phyloP scores from a whole-genome alignment of 164 flowering plant species.

The Houttuynia cordata region DNA sequence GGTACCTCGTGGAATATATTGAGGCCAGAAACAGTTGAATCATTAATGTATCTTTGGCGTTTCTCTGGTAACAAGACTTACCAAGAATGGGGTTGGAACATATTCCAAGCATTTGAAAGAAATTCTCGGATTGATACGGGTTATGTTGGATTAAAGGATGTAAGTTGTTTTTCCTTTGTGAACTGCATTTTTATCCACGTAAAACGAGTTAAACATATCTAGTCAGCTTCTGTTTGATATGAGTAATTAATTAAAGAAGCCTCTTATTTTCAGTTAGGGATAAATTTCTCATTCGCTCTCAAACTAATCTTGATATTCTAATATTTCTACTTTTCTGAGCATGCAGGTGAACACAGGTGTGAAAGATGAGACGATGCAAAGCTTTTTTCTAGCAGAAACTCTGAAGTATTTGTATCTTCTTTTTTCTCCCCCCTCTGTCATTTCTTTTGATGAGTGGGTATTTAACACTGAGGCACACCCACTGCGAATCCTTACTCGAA shows the following conservation, averaged over 20 bases:
- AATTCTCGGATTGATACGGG: constrained; percentile 84
- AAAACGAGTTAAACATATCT: no score
- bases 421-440: constrained; percentile 67
- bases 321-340: not conserved
- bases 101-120: constrained; percentile 97
- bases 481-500: constrained; percentile 45
- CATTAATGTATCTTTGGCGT: constrained; percentile 95
- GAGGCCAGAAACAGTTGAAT: constrained; percentile 98
- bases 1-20: constrained; percentile 99
- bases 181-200: no score
- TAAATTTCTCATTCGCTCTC: no score
- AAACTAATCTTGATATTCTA: not conserved
- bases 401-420: constrained; percentile 86
- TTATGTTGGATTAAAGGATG: constrained; percentile 97
- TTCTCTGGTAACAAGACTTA: constrained; percentile 91
- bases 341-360: constrained; percentile 66
- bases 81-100: constrained; percentile 99
- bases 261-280: no score
- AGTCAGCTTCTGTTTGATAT: no score
- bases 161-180: constrained; percentile 28
- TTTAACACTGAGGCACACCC: constrained; percentile 98
- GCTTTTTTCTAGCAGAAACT: constrained; percentile 96
- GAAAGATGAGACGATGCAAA: constrained; percentile 94
- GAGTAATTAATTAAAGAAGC: no score
- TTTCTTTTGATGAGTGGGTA: constrained; percentile 87